Evolutionary conservation across 306 rosid species (phyloP).

Genomic region (Alnus glutinosa): DNA sequence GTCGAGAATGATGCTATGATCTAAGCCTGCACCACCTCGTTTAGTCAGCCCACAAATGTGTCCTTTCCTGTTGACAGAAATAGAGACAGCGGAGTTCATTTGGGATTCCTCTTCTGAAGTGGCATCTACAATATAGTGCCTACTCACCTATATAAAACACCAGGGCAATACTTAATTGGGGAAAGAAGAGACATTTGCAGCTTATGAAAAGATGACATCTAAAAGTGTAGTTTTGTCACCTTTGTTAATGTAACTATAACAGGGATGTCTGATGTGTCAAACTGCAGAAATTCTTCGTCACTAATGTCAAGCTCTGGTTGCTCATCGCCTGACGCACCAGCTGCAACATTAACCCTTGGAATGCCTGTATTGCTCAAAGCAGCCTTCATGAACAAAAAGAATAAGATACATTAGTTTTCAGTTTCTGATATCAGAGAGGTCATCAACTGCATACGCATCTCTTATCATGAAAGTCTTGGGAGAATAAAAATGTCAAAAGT

Average conservation of each 20-base stretch:
- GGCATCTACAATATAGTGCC: constrained; percentile 83
- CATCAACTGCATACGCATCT: background rate
- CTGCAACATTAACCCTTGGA: constrained; percentile 72
- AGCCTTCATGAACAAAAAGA: constrained; percentile 54
- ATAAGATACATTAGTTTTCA: constrained; percentile 5
- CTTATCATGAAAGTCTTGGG: background rate
- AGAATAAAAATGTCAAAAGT: background rate
- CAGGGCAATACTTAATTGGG: constrained; percentile 1
- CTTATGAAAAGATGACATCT: background rate
- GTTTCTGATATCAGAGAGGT: background rate
- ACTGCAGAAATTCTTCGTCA: constrained; percentile 88
- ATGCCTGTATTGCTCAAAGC: constrained; percentile 87
- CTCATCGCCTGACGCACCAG: constrained; percentile 54
- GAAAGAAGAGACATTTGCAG: background rate
- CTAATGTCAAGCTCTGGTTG: constrained; percentile 77
- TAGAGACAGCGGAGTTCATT: constrained; percentile 82
- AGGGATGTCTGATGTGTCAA: constrained; percentile 81
- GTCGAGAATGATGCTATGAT: constrained; percentile 84
- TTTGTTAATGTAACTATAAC: constrained; percentile 82
- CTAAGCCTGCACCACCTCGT: constrained; percentile 79
- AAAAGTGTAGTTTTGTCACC: constrained; percentile 38
- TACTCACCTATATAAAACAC: constrained; percentile 56
- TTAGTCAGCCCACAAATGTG: constrained; percentile 75
- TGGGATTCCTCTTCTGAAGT: constrained; percentile 89
- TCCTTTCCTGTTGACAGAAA: constrained; percentile 67